Evolutionary conservation across 1,284 basidiomycete species (phyloP).

Genomic region (Mycena sp.): DNA sequence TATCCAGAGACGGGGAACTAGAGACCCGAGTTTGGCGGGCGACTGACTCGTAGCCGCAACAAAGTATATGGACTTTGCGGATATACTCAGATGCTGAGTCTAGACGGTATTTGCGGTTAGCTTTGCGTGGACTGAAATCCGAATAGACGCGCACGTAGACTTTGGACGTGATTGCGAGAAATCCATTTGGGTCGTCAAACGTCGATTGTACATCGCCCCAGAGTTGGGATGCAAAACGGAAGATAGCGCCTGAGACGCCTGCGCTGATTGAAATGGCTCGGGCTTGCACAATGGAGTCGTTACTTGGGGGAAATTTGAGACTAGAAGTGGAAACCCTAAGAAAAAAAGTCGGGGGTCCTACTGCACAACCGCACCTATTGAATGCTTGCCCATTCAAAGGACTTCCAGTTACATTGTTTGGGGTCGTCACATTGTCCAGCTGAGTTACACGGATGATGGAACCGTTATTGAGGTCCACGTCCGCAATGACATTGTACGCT

Average conservation of each 20-base stretch:
- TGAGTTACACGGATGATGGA: conserved; percentile 49
- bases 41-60: conserved; percentile 45
- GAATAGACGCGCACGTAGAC: conserved; percentile 56
- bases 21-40: conserved; percentile 48
- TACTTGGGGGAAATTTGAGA: conserved; percentile 52
- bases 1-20: conserved; percentile 59
- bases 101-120: conserved; percentile 30
- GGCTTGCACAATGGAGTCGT: conserved; percentile 56
- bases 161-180: conserved; percentile 55
- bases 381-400: conserved; percentile 55
- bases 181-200: conserved; percentile 58
- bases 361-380: conserved; percentile 57
- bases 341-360: neutral
- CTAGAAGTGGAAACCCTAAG: conserved; percentile 38
- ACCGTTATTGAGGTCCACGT: conserved; percentile 53
- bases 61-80: conserved; percentile 67
- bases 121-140: conserved; percentile 9
- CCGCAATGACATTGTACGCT: conserved; percentile 53
- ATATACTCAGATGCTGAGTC: conserved; percentile 65
- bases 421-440: conserved; percentile 38
- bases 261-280: conserved; percentile 56
- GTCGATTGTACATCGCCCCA: conserved; percentile 48
- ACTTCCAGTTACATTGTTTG: conserved; percentile 61
- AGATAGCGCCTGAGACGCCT: conserved; percentile 64
- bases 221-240: conserved; percentile 53